A percentile compares a stretch with the other conserved stretches of the same genome.
These are phyloP conservation scores for Tylopilus balloui DNA, from an alignment of 768 basidiomycete genomes.

Conservation along the genomic window DNA sequence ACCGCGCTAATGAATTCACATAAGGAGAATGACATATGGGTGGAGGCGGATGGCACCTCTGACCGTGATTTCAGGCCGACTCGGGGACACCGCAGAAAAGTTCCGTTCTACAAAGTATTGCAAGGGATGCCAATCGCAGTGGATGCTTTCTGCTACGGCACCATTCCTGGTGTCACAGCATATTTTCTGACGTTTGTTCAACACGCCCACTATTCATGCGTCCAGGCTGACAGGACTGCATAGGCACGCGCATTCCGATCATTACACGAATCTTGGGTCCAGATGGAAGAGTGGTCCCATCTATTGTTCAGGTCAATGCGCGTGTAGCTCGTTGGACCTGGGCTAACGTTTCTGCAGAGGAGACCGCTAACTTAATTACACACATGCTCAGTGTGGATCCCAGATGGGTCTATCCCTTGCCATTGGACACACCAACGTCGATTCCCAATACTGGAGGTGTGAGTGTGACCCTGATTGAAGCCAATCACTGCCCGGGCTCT, in stretches of 20 bases:
- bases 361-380: constrained; percentile 86
- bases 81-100: constrained; percentile 58
- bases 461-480: constrained; percentile 89
- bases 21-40: constrained; percentile 81
- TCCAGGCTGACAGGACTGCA: constrained; percentile 9
- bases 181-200: constrained; percentile 79
- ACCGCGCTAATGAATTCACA: constrained; percentile 86
- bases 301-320: constrained; percentile 71
- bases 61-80: constrained; percentile 42
- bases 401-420: constrained; percentile 85
- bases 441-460: constrained; percentile 85
- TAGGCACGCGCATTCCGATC: constrained; percentile 96
- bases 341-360: constrained; percentile 37
- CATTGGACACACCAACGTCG: constrained; percentile 68
- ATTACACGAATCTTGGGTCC: constrained; percentile 88
- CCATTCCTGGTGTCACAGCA: constrained; percentile 82
- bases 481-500: constrained; percentile 98
- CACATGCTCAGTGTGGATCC: constrained; percentile 88
- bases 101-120: constrained; percentile 94
- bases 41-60: constrained; percentile 60
- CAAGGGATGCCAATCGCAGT: constrained; percentile 98
- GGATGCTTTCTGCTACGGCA: constrained; percentile 93
- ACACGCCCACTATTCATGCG: neutral
- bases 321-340: neutral
- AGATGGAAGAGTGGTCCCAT: constrained; percentile 91